A percentile compares a stretch with the other conserved stretches of the same genome.
Conservation (phyloP, 2,329 filamentous ascomycete species). For the Trichoderma koningii region DNA sequence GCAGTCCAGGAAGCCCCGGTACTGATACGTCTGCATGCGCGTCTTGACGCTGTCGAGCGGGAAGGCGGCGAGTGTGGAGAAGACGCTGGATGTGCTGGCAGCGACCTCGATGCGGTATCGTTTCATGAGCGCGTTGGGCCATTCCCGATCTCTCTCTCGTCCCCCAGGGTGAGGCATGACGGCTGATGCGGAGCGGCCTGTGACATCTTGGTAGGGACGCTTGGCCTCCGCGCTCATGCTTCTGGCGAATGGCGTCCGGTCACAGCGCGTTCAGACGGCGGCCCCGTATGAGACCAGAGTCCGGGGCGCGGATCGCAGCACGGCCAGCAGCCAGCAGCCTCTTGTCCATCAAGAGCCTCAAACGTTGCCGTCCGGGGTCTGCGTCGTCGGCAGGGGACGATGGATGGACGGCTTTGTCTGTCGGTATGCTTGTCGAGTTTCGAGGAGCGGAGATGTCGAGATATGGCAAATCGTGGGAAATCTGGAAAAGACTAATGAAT, state of each 20-base stretch:
- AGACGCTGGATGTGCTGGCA: slow-evolving; percentile 73
- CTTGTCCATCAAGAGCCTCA: slow-evolving; percentile 43
- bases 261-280: slow-evolving; percentile 36
- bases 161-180: slow-evolving; percentile 36
- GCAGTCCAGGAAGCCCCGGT: slow-evolving; percentile 72
- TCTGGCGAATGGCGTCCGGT: slow-evolving; percentile 35
- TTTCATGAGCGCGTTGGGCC: slow-evolving; percentile 60
- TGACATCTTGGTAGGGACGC: slow-evolving; percentile 45
- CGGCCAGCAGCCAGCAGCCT: slow-evolving; percentile 42
- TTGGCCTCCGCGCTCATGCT: slow-evolving; percentile 44
- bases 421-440: neutral
- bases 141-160: slow-evolving; percentile 33
- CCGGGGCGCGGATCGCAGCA: slow-evolving; percentile 37
- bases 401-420: neutral
- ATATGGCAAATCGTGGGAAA: neutral
- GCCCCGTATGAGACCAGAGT: slow-evolving; percentile 36
- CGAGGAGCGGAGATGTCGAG: neutral
- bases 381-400: slow-evolving; percentile 1
- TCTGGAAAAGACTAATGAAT: neutral
- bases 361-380: slow-evolving; percentile 9
- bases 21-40: slow-evolving; percentile 85
- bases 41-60: slow-evolving; percentile 88
- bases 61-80: slow-evolving; percentile 79
- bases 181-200: slow-evolving; percentile 38
- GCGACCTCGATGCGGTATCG: slow-evolving; percentile 79